Base-by-base conservation (phyloP, 345 rosid genomes). In the Lumnitzera racemosa region DNA sequence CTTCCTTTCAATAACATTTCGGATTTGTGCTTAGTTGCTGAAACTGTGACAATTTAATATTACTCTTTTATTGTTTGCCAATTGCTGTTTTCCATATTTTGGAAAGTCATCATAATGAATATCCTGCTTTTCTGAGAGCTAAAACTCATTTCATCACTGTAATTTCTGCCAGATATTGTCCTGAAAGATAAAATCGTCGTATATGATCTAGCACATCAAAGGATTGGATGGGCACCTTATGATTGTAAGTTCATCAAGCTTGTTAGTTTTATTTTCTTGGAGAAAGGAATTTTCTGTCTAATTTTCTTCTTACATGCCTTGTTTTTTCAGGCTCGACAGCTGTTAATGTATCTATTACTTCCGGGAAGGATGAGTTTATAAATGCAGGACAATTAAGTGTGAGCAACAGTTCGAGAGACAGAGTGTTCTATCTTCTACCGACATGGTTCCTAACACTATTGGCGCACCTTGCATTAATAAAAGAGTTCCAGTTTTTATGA, bases 101-200 rank as follows among this genome's bases (percentile, higher is more conserved):
- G 43, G 43, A 36, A 36, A 36, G 43, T 6, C 7, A 9, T 7
- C 7, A 36, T 36, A 36, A 20, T 20, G 43, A 36, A 7, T 36
- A 36, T 27, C 31, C 31, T 27, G 31, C 31, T 27, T 3, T 27
- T 27, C 31, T 27, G 2, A 36, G 43, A 36, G 43, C 43, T 36
- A 36, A 36, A 36, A 4, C 43, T 36, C 43, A 36, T 36, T 1
- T 36, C 43, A 36, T 36, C 1, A 36, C 43, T 36, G 11, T 36
- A 36, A 36, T 36, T 36, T 36, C 7, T 36, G 10, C 43, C 88
- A 94, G 99, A 94, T 80, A 89, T 94, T 64, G 86, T 86, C 54
- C 84, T 94, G 9, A 90, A 86, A 72, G 96, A 94, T 78, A 94
- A 94, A 76, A 86, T 94, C 59, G 67, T 94, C 69, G 96, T 94